Evolutionary conservation across 345 rosid genomes (phyloP).

Genomic region (Rhodamnia argentea): DNA sequence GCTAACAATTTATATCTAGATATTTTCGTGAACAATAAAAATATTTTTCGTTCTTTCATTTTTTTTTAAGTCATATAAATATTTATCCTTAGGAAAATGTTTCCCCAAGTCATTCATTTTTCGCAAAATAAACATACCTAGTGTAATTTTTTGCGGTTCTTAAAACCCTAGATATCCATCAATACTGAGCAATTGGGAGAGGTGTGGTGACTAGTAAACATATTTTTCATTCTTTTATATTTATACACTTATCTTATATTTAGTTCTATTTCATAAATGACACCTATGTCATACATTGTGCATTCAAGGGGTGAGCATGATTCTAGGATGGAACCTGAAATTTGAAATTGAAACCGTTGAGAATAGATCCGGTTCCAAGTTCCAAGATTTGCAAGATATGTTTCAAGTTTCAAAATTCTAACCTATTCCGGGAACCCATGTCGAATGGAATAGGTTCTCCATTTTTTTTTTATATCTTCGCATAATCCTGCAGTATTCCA

Average conservation of each 20-base stretch:
- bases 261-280: no score
- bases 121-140: neutral
- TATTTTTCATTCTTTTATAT: neutral
- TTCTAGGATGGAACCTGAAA: no score
- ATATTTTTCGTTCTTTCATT: neutral
- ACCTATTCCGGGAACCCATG: no score
- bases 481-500: no score
- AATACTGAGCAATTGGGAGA: neutral
- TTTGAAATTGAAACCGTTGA: no score
- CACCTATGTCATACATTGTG: neutral
- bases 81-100: neutral
- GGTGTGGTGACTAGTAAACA: neutral
- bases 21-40: neutral
- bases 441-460: no score
- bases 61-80: neutral
- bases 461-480: no score
- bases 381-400: no score
- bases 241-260: neutral
- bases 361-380: no score
- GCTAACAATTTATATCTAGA: neutral
- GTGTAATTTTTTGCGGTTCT: neutral
- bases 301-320: no score
- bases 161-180: neutral
- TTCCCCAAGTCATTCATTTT: neutral
- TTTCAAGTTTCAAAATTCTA: no score